phyloP scores from a whole-genome alignment of 2,329 filamentous ascomycete genomes.

The Seiridium unicorne region DNA sequence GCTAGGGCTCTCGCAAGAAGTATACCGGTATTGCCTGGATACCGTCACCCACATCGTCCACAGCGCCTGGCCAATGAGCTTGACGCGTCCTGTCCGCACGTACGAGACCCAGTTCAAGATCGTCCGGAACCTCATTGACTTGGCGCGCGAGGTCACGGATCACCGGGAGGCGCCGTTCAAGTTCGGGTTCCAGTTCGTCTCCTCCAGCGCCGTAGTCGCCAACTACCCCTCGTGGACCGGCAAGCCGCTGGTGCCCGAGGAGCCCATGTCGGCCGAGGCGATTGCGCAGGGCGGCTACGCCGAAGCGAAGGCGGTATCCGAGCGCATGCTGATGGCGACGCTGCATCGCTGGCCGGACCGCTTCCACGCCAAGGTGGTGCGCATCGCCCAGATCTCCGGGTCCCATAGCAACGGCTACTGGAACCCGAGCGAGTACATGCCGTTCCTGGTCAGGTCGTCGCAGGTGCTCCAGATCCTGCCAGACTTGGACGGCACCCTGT shows the following conservation, averaged over 20 bases:
- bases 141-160: conserved; percentile 34
- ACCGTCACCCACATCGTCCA: conserved; percentile 47
- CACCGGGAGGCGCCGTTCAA: conserved; percentile 7
- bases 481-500: conserved; percentile 34
- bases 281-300: conserved; percentile 46
- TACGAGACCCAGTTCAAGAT: conserved; percentile 50
- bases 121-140: conserved; percentile 46
- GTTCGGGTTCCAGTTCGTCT: conserved; percentile 37
- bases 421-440: conserved; percentile 51
- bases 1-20: conserved; percentile 43
- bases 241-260: conserved; percentile 37
- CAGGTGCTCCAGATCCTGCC: conserved; percentile 42
- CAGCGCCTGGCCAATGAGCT: conserved; percentile 55
- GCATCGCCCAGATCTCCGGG: conserved; percentile 53
- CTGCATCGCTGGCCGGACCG: conserved; percentile 34
- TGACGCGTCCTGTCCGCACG: conserved; percentile 43
- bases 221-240: conserved; percentile 23
- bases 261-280: conserved; percentile 31
- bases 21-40: conserved; percentile 33
- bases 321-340: conserved; percentile 46
- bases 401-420: conserved; percentile 47
- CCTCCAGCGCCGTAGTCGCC: conserved; percentile 34
- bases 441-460: conserved; percentile 47
- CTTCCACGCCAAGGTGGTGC: conserved; percentile 40
- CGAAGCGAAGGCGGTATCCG: conserved; percentile 50